Evolutionary conservation across 208 protist species (phyloP).

Genomic region (Leishmania gerbilli): DNA sequence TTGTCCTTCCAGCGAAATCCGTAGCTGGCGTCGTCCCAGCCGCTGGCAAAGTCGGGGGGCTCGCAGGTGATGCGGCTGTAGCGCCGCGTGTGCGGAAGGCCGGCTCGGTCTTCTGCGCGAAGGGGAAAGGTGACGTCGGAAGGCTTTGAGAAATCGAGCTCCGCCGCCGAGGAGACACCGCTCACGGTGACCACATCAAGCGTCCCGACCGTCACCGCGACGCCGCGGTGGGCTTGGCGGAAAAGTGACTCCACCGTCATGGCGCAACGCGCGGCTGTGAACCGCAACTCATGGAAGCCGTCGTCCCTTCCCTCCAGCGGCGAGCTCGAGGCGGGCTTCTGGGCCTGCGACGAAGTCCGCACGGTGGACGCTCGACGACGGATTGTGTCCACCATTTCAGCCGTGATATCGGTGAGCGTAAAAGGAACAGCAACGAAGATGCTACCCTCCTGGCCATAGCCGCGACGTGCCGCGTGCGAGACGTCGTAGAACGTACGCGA

Average conservation of each 20-base stretch:
- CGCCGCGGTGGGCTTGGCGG: slow-evolving; percentile 29
- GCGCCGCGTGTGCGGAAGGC: background rate
- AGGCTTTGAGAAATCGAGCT: background rate
- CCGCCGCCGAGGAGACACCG: background rate
- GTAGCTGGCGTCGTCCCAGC: slow-evolving; percentile 29
- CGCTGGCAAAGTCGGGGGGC: slow-evolving; percentile 30
- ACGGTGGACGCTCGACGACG: slow-evolving; percentile 1
- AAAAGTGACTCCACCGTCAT: slow-evolving; percentile 38
- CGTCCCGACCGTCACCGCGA: slow-evolving; percentile 34
- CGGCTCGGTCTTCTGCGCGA: slow-evolving; percentile 10
- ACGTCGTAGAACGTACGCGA: slow-evolving; percentile 39
- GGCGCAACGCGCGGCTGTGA: slow-evolving; percentile 27
- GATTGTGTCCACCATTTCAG: slow-evolving; percentile 13
- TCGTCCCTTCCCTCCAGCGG: background rate
- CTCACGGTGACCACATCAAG: slow-evolving; percentile 23
- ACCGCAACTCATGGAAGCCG: slow-evolving; percentile 18
- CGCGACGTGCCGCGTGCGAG: slow-evolving; percentile 35
- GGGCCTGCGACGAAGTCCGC: background rate
- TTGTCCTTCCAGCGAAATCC: slow-evolving; percentile 62
- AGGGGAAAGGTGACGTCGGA: slow-evolving; percentile 17
- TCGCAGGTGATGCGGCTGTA: slow-evolving; percentile 37
- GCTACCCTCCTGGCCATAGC: slow-evolving; percentile 45
- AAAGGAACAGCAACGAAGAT: slow-evolving; percentile 43
- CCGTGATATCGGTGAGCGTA: slow-evolving; percentile 16
- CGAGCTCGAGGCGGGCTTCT: background rate